phyloP scores from a whole-genome alignment of 257 asterid genomes.

The Solanum ossicruentum region DNA sequence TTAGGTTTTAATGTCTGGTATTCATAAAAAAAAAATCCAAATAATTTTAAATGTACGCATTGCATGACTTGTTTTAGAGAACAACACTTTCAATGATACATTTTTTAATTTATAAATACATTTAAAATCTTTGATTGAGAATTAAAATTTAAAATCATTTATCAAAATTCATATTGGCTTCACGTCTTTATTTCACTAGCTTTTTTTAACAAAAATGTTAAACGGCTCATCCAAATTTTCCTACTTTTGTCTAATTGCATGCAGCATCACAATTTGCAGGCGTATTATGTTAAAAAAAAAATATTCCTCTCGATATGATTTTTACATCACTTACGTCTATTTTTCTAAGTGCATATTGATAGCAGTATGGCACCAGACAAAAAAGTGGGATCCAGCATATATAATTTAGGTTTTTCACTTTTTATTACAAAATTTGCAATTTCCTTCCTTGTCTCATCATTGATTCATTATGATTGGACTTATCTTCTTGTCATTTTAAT shows the following conservation, averaged over 20 bases:
- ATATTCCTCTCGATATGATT: not conserved
- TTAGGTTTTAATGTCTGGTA: not conserved
- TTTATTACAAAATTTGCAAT: not conserved
- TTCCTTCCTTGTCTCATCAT: not conserved
- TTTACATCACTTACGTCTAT: not conserved
- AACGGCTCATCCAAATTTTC: not conserved
- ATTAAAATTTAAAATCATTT: not conserved
- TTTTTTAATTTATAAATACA: not conserved
- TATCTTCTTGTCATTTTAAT: not conserved
- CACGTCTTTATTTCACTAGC: not conserved
- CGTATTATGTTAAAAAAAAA: not conserved
- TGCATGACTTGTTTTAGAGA: not conserved
- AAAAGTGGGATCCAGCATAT: not conserved
- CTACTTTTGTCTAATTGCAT: not conserved
- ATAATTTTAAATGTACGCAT: not conserved
- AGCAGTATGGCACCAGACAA: not conserved
- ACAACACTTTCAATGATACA: no score
- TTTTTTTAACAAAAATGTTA: not conserved
- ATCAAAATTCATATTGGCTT: not conserved
- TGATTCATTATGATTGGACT: not conserved
- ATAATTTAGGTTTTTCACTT: not conserved
- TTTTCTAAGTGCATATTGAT: not conserved
- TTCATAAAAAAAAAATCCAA: not conserved
- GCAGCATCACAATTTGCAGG: not conserved
- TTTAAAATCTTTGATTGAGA: not conserved